Base-by-base conservation (phyloP, 768 basidiomycete species). In the Erythrobasidium yunnanense region DNA sequence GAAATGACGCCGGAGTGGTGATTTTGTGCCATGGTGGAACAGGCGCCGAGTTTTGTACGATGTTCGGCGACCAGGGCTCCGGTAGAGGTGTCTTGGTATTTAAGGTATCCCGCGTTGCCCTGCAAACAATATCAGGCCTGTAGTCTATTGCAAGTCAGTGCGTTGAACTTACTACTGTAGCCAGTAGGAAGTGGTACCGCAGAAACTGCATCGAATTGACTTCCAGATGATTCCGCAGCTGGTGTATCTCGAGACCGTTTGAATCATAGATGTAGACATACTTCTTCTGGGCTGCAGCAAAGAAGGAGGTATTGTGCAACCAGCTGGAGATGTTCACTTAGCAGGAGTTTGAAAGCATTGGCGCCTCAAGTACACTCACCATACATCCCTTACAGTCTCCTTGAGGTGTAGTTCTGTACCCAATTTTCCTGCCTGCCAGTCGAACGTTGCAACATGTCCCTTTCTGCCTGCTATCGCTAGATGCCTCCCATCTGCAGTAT, bases 51-150 rank as follows among this genome's bases (percentile, higher is more conserved):
- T 73, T 88, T 90, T 7, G 91, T 93, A 22, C 89, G 85, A 75
- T 93, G 89, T 74, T 89, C 85, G 35, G 84, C 83, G 33, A 97
- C 79, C 38, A 95, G 80, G 60, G 84, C 81, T 13, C 95, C 95
- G 0, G 90, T 97, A 2, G 93, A 90, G 0, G 89, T 92, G 74
- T 99, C 95, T 78, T 93, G 90, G 77, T 96, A 99, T 78, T 92
- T 92, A 0, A 97, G 80, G 75, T 85, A 88, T 1, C 95, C 93
- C 15, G 88, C 79, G 73, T 91, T 87, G 5, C 91, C 89, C 88
- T 75, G 65, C 23, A 23, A 1, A 49, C 25, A 33, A 60, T 42
- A 68, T 29, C 55, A 53, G 50, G 52, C 29, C 46, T 55, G 20
- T 29, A 54, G 56, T 49, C 42, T 27, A 13, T 46, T 32, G 22